Evolutionary conservation across 176 grass and related monocot species (phyloP), one percentile per base, ranked within the genome.

Genomic region (Juncus inflexus): DNA sequence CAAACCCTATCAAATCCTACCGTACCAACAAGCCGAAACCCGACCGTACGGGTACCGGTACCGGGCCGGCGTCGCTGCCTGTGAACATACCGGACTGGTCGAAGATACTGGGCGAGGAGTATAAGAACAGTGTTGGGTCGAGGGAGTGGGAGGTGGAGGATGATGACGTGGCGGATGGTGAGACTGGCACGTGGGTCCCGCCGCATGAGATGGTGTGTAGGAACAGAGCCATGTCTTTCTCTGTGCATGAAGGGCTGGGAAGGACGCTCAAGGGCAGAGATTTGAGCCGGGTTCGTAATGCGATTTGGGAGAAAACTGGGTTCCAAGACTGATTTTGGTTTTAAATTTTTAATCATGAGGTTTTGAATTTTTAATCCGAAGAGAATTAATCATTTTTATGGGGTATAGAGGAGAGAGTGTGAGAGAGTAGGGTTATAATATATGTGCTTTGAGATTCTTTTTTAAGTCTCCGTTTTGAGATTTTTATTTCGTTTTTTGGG

Each of bases 201-300:
- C 95, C 95, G 8, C 95, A 99, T 79, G 95, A 99, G 80, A 67
- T 94, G 78, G 62, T 86, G 64, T 76, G 66, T 70, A 75, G 95
- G 40, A 84, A 79, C 47, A 83, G 89, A 15, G 75, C 75, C 1
- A 74, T 86, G 64, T 94, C 95, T 12, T 84, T 94, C 83, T 99
- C 95, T 43, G 76, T 99, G 41, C 89, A 90, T 13, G 95, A 90
- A 70, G 95, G 95, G 52, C 52, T 83, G 7, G 95, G 89, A 0
- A 83, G 95, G 79, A 99, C 95, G 11, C 89, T 94, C 52, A 99
- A 99, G 72, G 95, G 89, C 10, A 86, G 95, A 49, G 95, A 99
- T 64, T 79, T 99, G 52, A 87, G 89, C 55, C 89, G 95, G 55
- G 82, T 99, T 56, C 89, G 95, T 35, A 94, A 99, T 81, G 95